These are phyloP conservation scores for Vaccinium myrtillus DNA, from an alignment of 148 eudicot species.

Conservation along the genomic window DNA sequence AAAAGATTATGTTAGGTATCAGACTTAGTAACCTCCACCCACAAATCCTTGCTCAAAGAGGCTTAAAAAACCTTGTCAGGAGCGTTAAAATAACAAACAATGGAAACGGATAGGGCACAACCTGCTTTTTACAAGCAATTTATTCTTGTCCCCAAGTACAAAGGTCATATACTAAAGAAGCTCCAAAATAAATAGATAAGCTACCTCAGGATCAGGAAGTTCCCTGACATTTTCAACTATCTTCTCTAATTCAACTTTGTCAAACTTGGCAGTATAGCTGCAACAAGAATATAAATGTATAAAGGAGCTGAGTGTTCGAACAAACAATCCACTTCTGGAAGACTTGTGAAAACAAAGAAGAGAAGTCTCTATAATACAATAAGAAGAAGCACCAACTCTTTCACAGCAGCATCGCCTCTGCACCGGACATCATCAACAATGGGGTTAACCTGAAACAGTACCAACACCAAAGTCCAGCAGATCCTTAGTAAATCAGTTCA, in stretches of 20 bases:
- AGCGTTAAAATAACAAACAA: background rate
- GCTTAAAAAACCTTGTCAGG: background rate
- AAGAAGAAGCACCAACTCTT: slow-evolving; percentile 61
- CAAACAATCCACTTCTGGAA: slow-evolving; percentile 4
- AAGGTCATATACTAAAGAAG: background rate
- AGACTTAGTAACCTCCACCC: background rate
- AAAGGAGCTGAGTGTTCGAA: slow-evolving; percentile 6
- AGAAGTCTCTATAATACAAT: background rate
- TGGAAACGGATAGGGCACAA: background rate
- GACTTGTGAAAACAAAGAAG: background rate
- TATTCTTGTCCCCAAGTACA: background rate
- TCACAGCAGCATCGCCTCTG: slow-evolving; percentile 95
- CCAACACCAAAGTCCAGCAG: slow-evolving; percentile 8
- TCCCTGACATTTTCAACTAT: slow-evolving; percentile 71
- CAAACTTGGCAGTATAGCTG: slow-evolving; percentile 79
- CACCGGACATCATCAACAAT: slow-evolving; percentile 83
- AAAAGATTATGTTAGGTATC: background rate
- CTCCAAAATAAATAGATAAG: background rate
- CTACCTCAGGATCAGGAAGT: slow-evolving; percentile 91
- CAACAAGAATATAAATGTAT: slow-evolving; percentile 14
- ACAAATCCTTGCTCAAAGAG: background rate
- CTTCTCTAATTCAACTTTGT: slow-evolving; percentile 70
- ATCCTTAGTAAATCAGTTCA: background rate
- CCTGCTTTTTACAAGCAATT: background rate
- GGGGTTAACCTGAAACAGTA: slow-evolving; percentile 73